Conservation (phyloP, 352 stramenopile genomes). For the Globisporangium camurandrum region DNA sequence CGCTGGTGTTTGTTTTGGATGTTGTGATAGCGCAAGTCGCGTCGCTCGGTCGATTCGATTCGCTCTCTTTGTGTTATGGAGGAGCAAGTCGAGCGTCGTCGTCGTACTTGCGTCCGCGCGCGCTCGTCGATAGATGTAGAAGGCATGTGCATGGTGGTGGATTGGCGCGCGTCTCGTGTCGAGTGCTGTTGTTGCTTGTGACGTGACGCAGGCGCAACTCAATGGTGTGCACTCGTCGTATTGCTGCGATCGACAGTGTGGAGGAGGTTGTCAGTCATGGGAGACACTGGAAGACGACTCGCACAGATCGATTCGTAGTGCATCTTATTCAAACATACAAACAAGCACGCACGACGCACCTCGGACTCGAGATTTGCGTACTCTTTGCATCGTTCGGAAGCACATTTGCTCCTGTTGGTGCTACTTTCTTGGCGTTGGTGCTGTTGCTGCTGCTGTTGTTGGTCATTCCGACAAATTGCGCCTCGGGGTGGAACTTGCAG, state of each 20-base stretch:
- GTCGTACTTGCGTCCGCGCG: too few relatives aligned
- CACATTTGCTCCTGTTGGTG: not conserved
- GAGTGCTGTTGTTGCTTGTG: not conserved
- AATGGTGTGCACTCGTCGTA: conserved; percentile 8
- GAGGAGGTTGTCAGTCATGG: too few relatives aligned
- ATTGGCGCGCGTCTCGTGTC: not conserved
- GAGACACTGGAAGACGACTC: too few relatives aligned
- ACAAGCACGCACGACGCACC: conserved; percentile 15
- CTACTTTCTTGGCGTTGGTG: not conserved
- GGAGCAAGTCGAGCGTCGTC: too few relatives aligned
- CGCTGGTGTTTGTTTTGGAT: too few relatives aligned
- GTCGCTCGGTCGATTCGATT: not conserved
- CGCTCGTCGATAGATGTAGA: too few relatives aligned
- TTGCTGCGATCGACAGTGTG: conserved; percentile 5
- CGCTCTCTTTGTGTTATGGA: not conserved
- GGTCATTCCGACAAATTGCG: conserved; percentile 15
- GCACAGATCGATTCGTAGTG: too few relatives aligned
- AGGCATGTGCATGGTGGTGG: conserved; percentile 1
- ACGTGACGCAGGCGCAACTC: not conserved
- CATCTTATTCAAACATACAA: too few relatives aligned
- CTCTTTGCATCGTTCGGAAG: conserved; percentile 21
- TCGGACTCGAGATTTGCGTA: conserved; percentile 46
- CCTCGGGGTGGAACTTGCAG: conserved; percentile 60
- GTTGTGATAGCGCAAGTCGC: too few relatives aligned
- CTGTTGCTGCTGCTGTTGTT: conserved; percentile 1